Evolutionary conservation across 2,329 filamentous ascomycete species (phyloP), one percentile per base, ranked within the genome.

Genomic region (Xylariales sp.): DNA sequence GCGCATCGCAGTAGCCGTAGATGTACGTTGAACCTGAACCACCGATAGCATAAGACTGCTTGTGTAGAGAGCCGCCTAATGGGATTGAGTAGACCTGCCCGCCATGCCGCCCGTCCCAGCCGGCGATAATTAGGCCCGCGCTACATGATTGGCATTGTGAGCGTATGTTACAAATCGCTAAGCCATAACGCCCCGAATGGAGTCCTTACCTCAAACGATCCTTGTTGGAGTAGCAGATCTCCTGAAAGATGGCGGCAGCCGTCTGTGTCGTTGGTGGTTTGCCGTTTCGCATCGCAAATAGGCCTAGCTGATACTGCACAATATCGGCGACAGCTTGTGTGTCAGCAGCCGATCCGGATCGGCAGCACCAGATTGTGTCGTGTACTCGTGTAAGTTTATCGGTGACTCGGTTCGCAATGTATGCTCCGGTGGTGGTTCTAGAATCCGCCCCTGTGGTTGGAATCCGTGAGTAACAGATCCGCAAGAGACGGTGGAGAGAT

Each of bases 291-390:
- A 97, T 93, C 71, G 92, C 91, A 81, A 97, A 98, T 83, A 97
- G 89, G 75, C 93, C 93, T 60, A 99, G 87, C 80, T 99, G 93
- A 82, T 98, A 97, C 79, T 97, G 93, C 49, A 99, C 96, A 76
- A 99, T 97, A 78, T 99, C 96, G 67, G 96, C 96, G 56, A 99
- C 94, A 57, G 96, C 96, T 83, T 99, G 96, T 67, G 96, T 99
- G 79, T 99, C 96, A 74, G 96, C 96, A 39, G 96, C 96, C 32
- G 96, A 99, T 59, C 96, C 96, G 69, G 96, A 98, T 78, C 96
- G 91, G 85, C 96, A 99, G 85, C 96, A 99, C 96, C 96, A 99
- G 83, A 99, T 98, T 67, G 95, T 98, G 82, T 99, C 96, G 84
- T 97, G 93, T 69, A 99, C 95, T 85, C 94, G 92, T 77, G 96